phyloP scores from a whole-genome alignment of 2,329 filamentous ascomycete species.

The Neopestalotiopsis clavispora region DNA sequence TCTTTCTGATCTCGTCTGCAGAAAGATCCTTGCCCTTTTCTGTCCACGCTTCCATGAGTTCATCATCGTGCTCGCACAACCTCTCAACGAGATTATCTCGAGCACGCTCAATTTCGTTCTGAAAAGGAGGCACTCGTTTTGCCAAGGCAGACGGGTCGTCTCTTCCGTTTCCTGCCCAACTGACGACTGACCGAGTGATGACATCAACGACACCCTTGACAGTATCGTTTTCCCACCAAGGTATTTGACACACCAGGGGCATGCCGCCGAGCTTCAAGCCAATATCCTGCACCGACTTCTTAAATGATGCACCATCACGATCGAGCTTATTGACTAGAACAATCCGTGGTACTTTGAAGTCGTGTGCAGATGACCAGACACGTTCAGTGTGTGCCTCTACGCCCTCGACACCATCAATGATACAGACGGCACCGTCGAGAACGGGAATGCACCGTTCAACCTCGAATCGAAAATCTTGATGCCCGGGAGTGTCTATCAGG shows the following conservation, averaged over 20 bases:
- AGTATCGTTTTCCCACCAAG: constrained; percentile 85
- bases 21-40: constrained; percentile 78
- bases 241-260: constrained; percentile 93
- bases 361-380: constrained; percentile 89
- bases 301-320: constrained; percentile 81
- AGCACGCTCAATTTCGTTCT: constrained; percentile 74
- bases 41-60: constrained; percentile 83
- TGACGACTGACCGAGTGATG: constrained; percentile 74
- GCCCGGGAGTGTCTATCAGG: constrained; percentile 93
- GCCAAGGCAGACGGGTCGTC: constrained; percentile 44
- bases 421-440: constrained; percentile 88
- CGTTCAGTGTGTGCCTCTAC: constrained; percentile 98
- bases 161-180: constrained; percentile 62
- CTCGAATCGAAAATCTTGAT: constrained; percentile 97
- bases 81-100: constrained; percentile 80
- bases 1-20: constrained; percentile 68
- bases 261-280: constrained; percentile 79
- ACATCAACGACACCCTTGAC: constrained; percentile 87
- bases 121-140: constrained; percentile 59
- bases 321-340: constrained; percentile 87
- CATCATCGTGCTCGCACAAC: constrained; percentile 87
- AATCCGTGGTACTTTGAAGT: constrained; percentile 82
- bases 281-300: constrained; percentile 83
- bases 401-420: constrained; percentile 88
- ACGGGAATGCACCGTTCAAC: constrained; percentile 89